phyloP scores from a whole-genome alignment of 768 basidiomycete genomes.

The Tricholoma furcatifolium region DNA sequence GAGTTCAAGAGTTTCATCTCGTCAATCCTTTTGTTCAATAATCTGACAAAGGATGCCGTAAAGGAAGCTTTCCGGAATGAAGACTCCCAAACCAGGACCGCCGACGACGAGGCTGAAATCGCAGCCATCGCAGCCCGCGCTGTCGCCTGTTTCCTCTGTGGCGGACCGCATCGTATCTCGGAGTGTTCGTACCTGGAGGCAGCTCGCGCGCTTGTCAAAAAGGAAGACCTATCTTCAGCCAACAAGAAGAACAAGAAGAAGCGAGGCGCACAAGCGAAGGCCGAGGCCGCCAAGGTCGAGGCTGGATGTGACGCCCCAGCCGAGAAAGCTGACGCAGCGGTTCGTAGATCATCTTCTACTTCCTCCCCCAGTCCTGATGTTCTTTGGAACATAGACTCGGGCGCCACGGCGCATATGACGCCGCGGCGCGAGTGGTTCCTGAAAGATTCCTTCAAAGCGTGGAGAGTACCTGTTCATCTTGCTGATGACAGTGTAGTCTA shows the following conservation, averaged over 20 bases:
- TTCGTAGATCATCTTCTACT: background rate
- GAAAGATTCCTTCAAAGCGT: background rate
- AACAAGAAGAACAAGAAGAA: background rate
- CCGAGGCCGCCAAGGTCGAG: background rate
- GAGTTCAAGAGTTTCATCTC: background rate
- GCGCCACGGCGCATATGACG: slow-evolving; percentile 7
- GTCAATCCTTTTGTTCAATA: background rate
- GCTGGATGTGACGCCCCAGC: too few species aligned
- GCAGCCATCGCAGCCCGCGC: background rate
- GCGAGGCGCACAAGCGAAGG: background rate
- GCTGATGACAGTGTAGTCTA: slow-evolving; percentile 1
- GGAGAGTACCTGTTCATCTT: background rate
- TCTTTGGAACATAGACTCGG: slow-evolving; percentile 9
- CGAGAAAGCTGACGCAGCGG: too few species aligned
- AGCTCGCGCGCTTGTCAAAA: background rate
- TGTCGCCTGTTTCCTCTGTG: background rate
- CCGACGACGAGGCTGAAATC: background rate
- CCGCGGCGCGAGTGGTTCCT: background rate
- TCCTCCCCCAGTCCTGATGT: background rate
- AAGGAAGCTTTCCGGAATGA: too few species aligned
- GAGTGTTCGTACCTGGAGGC: background rate
- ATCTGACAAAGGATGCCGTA: background rate
- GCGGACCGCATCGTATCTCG: background rate
- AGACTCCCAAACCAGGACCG: background rate
- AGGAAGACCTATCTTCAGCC: background rate